Evolutionary conservation across 371 early-diverging fungal genomes (phyloP).

Genomic region (Dinochytrium kinnereticum): DNA sequence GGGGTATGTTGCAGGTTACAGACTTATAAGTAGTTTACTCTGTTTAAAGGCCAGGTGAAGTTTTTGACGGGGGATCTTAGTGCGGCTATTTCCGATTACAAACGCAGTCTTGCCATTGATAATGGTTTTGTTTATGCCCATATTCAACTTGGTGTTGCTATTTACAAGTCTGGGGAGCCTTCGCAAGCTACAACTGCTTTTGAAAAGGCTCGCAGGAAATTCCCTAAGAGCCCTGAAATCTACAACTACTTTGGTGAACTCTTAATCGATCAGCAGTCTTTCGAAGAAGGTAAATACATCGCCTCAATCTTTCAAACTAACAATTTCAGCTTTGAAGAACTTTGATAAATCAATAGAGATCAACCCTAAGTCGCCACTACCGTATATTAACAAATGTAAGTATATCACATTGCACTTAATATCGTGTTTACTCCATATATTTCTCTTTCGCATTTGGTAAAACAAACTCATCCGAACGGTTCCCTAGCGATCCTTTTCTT

Average conservation of each 20-base stretch:
- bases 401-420: background rate
- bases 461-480: too few species aligned
- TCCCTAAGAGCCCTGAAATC: conserved; percentile 84
- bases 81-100: conserved; percentile 85
- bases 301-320: background rate
- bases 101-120: conserved; percentile 76
- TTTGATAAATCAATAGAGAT: conserved; percentile 80
- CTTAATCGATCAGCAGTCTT: conserved; percentile 82
- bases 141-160: conserved; percentile 93
- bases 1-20: too few species aligned
- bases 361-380: conserved; percentile 78
- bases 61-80: conserved; percentile 62
- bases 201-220: conserved; percentile 76
- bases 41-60: conserved; percentile 32
- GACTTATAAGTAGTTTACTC: too few species aligned
- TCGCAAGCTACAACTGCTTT: conserved; percentile 77
- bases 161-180: conserved; percentile 85
- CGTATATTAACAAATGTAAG: conserved; percentile 91
- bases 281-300: conserved; percentile 61
- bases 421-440: background rate
- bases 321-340: conserved; percentile 61
- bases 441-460: too few species aligned
- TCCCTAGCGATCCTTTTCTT: conserved; percentile 72
- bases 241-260: conserved; percentile 97
- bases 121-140: conserved; percentile 86